phyloP scores from a whole-genome alignment of 768 basidiomycete genomes.

The Pleurotus cornucopiae region DNA sequence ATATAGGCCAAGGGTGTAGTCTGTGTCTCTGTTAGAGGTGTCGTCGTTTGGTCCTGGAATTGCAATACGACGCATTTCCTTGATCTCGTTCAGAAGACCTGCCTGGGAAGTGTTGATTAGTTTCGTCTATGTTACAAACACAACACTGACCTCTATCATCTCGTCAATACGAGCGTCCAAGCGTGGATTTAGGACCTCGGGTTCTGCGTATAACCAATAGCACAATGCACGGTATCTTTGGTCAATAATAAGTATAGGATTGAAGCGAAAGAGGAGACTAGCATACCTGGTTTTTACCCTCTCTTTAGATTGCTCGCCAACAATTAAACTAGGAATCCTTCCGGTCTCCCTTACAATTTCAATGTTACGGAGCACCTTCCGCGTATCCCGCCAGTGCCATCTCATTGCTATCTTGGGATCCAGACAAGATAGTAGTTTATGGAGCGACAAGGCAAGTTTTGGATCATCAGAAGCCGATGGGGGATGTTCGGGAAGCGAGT shows the following conservation, averaged over 20 bases:
- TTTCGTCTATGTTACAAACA: too few relatives aligned
- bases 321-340: slow-evolving; percentile 61
- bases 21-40: slow-evolving; percentile 17
- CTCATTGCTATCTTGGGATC: slow-evolving; percentile 72
- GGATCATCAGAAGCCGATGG: slow-evolving; percentile 54
- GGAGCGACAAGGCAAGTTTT: slow-evolving; percentile 56
- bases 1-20: slow-evolving; percentile 84
- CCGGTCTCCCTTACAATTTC: slow-evolving; percentile 72
- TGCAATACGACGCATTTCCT: slow-evolving; percentile 39
- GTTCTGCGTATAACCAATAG: slow-evolving; percentile 87
- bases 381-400: slow-evolving; percentile 96
- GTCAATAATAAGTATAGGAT: background rate
- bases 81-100: slow-evolving; percentile 81
- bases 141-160: slow-evolving; percentile 73
- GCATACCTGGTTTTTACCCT: slow-evolving; percentile 47
- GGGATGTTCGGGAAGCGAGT: slow-evolving; percentile 53
- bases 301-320: slow-evolving; percentile 53
- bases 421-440: slow-evolving; percentile 59
- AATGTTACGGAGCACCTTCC: slow-evolving; percentile 83
- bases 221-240: slow-evolving; percentile 78
- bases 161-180: slow-evolving; percentile 79
- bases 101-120: slow-evolving; percentile 34
- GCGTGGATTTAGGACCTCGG: slow-evolving; percentile 55
- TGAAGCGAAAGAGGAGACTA: slow-evolving; percentile 1
- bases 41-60: slow-evolving; percentile 1